Evolutionary conservation across 2,329 filamentous ascomycete genomes (phyloP).

Genomic region (Talaromyces pinophilus): DNA sequence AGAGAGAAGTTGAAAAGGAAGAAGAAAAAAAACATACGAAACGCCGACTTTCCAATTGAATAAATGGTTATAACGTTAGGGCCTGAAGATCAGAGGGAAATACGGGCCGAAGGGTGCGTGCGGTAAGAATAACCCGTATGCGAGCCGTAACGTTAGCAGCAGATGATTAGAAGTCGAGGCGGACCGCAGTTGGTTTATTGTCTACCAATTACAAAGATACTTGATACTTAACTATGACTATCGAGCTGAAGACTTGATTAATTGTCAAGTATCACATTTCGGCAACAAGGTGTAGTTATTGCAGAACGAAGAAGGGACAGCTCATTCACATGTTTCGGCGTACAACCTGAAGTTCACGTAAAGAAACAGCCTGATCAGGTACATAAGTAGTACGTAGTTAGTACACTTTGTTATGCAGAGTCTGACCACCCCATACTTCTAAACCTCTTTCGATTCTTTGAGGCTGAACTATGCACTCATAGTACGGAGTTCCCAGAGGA

Average conservation of each 20-base stretch:
- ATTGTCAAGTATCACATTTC: not conserved
- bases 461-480: not conserved
- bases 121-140: slow-evolving; percentile 12
- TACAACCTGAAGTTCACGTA: not conserved
- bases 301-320: not conserved
- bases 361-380: not conserved
- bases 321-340: not conserved
- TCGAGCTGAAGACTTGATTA: not conserved
- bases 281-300: not conserved
- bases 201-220: not conserved
- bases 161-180: not conserved
- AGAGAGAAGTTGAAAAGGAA: not conserved
- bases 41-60: not conserved
- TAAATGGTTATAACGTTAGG: not conserved
- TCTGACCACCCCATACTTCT: not conserved
- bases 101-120: slow-evolving; percentile 9
- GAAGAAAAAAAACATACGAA: not conserved
- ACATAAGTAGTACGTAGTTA: not conserved
- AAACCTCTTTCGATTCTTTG: not conserved
- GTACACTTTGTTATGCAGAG: not conserved
- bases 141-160: not conserved
- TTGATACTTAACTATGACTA: not conserved
- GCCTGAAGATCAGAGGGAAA: not conserved
- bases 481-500: not conserved
- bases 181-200: not conserved